Evolutionary conservation across 345 rosid genomes (phyloP).

Genomic region (Geranium rotundifolium): DNA sequence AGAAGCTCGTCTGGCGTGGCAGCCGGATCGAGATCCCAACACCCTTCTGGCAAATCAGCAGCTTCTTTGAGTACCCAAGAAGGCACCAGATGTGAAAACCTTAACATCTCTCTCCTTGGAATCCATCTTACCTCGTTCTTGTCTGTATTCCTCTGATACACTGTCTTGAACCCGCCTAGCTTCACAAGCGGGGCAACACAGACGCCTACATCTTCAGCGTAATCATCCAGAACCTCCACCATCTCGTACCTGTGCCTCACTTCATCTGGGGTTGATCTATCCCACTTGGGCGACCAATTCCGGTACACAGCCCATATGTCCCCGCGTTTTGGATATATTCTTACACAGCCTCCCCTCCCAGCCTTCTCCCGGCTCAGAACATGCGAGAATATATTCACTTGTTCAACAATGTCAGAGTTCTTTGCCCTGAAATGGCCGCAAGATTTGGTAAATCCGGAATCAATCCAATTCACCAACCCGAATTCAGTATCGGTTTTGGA

Average conservation of each 20-base stretch:
- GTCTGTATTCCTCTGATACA: constrained; percentile 47
- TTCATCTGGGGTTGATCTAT: constrained; percentile 64
- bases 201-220: constrained; percentile 83
- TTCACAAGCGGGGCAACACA: constrained; percentile 69
- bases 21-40: constrained; percentile 98
- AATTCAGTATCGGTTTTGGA: constrained; percentile 90
- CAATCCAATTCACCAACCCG: constrained; percentile 75
- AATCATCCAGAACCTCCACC: constrained; percentile 92
- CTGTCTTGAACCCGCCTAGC: constrained; percentile 76
- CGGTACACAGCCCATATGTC: constrained; percentile 92
- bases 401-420: constrained; percentile 69
- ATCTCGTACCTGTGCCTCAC: constrained; percentile 88
- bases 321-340: constrained; percentile 85
- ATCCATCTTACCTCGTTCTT: constrained; percentile 71
- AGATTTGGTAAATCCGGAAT: constrained; percentile 82
- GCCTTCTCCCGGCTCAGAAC: constrained; percentile 73
- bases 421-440: constrained; percentile 93
- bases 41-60: constrained; percentile 48
- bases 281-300: constrained; percentile 87
- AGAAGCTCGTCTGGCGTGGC: constrained; percentile 96
- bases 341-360: constrained; percentile 93
- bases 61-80: constrained; percentile 71
- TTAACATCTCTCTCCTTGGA: constrained; percentile 80
- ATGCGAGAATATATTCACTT: constrained; percentile 92
- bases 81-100: constrained; percentile 89